Conservation (phyloP, 805 yeast species). For the Suhomyces sp. region DNA sequence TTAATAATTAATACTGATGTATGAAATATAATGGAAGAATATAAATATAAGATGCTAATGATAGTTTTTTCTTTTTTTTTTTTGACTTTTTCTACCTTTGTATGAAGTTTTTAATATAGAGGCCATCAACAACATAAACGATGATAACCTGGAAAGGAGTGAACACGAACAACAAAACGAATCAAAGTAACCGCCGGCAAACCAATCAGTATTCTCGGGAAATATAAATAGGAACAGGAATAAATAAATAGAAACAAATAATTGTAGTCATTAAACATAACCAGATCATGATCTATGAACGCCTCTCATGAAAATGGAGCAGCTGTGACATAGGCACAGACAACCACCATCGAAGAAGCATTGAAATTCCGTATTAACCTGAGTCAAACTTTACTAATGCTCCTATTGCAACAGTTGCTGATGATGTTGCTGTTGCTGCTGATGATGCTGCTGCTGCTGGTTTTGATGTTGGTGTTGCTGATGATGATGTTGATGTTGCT, state of each 20-base stretch:
- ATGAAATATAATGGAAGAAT: constrained; percentile 5
- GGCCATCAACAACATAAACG: too few relatives aligned
- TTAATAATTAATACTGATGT: constrained; percentile 7
- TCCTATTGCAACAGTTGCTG: background rate
- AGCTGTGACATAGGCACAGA: background rate
- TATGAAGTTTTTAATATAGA: too few relatives aligned
- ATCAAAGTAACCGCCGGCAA: background rate
- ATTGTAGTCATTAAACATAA: constrained; percentile 4
- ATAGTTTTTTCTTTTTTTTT: constrained; percentile 2
- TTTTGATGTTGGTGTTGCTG: constrained; percentile 5
- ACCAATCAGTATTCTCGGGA: constrained; percentile 1
- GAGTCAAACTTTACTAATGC: too few relatives aligned
- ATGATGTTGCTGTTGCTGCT: constrained; percentile 1
- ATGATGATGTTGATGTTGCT: constrained; percentile 6
- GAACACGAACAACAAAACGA: background rate
- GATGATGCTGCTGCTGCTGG: constrained; percentile 5
- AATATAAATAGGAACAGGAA: constrained; percentile 3
- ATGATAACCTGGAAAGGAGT: too few relatives aligned
- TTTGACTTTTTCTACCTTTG: constrained; percentile 1
- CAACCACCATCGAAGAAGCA: background rate
- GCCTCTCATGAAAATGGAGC: background rate
- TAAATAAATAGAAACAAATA: constrained; percentile 3
- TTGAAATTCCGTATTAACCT: too few relatives aligned
- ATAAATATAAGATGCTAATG: constrained; percentile 6
- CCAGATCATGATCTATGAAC: background rate